Evolutionary conservation across 768 basidiomycete species (phyloP), one percentile per base, ranked within the genome.

Genomic region (Termitomyces sp.): DNA sequence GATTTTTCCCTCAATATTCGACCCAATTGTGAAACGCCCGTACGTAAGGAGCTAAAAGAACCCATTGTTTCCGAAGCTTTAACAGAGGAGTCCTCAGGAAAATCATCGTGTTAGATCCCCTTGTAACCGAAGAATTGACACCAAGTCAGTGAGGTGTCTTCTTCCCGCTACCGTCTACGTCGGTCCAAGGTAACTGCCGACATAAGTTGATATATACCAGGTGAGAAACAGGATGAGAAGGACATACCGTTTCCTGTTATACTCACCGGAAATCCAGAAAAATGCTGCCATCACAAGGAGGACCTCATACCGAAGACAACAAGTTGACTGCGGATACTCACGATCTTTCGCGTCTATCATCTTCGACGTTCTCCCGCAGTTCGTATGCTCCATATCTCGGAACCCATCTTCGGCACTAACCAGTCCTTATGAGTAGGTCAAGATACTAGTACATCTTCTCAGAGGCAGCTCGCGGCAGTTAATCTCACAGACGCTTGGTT

Each of bases 221-320:
- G 65, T 65, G 63, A 66, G 68, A 61, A 65, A 53, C 38, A 45
- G 46, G 49, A 57, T 58, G 57, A 57, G 15, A 52, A 57, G 40
- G 60, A 44, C 19, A 60, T 19, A 51, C 26, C 15, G 40, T 51
- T 66, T 51, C 65, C 62, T 61, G 48, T 62, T 66, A 57, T 63
- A 62, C 64, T 66, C 35, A 63, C 51, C 15, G 53, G 26, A 57
- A 37, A 58, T 57, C 58, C 49, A 61, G 49, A 45, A 52, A 53
- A 56, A 72, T 71, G 68, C 65, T 66, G 42, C 67, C 69, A 65
- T 69, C 70, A 66, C 61, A 66, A 62, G 69, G 68, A 65, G 67
- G 65, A 64, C 51, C 54, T 63, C 62, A 56, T 63, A 49, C 71
- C 67, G 68, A 69, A 48, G 63, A 64, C 61, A 57, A 61, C 57